These are phyloP conservation scores for Botrytis byssoidea DNA, from an alignment of 2,329 filamentous ascomycete species.

Conservation along the genomic window DNA sequence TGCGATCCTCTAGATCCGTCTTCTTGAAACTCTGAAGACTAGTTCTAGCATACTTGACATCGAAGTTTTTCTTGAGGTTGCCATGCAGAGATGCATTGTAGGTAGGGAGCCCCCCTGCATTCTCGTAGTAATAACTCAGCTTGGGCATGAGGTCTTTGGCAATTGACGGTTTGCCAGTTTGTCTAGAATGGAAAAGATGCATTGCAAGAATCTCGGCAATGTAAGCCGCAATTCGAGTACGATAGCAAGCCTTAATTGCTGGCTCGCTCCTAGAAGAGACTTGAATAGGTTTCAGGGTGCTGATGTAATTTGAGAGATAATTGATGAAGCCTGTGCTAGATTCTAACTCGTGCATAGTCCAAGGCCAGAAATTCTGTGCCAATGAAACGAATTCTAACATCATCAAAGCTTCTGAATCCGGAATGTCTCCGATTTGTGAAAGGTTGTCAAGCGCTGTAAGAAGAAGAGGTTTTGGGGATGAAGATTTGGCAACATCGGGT, in stretches of 20 bases:
- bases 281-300: constrained; percentile 52
- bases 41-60: constrained; percentile 70
- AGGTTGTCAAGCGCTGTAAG: constrained; percentile 70
- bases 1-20: constrained; percentile 61
- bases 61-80: constrained; percentile 83
- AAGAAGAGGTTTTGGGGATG: constrained; percentile 61
- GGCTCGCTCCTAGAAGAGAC: constrained; percentile 53
- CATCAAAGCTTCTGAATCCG: constrained; percentile 65
- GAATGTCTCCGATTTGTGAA: constrained; percentile 60
- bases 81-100: constrained; percentile 87
- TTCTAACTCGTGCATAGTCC: constrained; percentile 80
- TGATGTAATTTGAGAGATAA: constrained; percentile 69
- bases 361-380: constrained; percentile 93
- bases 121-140: constrained; percentile 75
- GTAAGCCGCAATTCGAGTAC: constrained; percentile 73
- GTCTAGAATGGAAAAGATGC: constrained; percentile 82
- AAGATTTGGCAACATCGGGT: constrained; percentile 45
- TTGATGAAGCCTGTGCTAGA: constrained; percentile 72
- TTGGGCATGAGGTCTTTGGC: constrained; percentile 71
- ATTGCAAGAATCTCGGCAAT: constrained; percentile 87
- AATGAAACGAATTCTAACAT: constrained; percentile 84
- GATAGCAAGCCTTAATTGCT: constrained; percentile 49
- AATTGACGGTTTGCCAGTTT: constrained; percentile 66
- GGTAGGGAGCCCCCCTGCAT: constrained; percentile 72
- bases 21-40: constrained; percentile 78